phyloP scores from a whole-genome alignment of 257 asterid species.

The Solanum paucissectum region DNA sequence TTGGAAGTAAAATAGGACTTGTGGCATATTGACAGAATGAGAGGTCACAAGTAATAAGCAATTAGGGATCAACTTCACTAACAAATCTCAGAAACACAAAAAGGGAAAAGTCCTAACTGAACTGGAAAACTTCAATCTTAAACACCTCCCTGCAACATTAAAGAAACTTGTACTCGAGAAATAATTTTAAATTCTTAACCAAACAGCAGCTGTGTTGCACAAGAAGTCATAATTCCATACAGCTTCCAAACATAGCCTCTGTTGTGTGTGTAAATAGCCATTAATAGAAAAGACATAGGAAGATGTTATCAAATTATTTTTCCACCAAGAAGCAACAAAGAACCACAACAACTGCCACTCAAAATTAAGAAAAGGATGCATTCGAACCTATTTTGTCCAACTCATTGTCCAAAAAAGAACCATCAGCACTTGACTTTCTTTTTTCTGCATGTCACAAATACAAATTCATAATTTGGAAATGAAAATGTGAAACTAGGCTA shows the following conservation, averaged over 20 bases:
- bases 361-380: not conserved
- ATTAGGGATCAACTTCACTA: not conserved
- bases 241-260: not conserved
- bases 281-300: not conserved
- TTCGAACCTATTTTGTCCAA: not conserved
- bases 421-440: slow-evolving; percentile 2
- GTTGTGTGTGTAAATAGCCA: not conserved
- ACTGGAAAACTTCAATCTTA: not conserved
- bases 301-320: not conserved
- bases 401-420: not conserved
- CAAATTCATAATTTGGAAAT: not conserved
- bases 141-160: not conserved
- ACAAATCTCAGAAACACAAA: not conserved
- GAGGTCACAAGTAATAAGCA: not conserved
- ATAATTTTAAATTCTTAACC: not conserved
- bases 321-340: not conserved
- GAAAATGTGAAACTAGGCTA: not conserved
- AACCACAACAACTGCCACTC: not conserved
- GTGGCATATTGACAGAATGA: not conserved
- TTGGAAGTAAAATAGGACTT: not conserved
- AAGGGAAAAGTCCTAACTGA: not conserved
- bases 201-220: not conserved
- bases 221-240: not conserved
- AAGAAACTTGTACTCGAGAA: not conserved
- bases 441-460: not conserved